Percentiles rank a stretch among this genome's conserved stretches.
Conservation (phyloP, 2,329 filamentous ascomycete genomes). For the Colletotrichum sp. region DNA sequence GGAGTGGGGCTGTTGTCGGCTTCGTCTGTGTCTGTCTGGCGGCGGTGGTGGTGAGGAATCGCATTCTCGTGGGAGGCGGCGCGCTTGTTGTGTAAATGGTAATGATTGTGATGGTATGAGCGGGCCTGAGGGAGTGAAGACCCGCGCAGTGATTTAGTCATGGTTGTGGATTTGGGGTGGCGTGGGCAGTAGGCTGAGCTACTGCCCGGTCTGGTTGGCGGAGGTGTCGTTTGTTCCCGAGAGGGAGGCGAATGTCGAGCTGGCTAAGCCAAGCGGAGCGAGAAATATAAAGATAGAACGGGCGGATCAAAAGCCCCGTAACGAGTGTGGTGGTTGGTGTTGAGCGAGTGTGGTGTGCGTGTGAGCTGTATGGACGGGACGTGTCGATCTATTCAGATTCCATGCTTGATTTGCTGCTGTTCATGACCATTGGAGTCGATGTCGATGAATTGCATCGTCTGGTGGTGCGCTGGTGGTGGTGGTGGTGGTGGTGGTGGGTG, state of each 20-base stretch:
- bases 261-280: not conserved
- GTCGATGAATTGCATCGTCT: slow-evolving; percentile 14
- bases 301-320: not conserved
- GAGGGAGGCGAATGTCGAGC: slow-evolving; percentile 16
- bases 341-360: not conserved
- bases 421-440: slow-evolving; percentile 1
- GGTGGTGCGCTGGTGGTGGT: not conserved
- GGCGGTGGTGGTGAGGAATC: slow-evolving; percentile 29
- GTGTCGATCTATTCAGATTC: slow-evolving; percentile 21
- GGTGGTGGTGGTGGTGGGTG: not conserved
- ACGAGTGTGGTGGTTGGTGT: slow-evolving; percentile 8
- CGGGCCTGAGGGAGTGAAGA: slow-evolving; percentile 56
- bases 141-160: slow-evolving; percentile 50
- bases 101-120: slow-evolving; percentile 35
- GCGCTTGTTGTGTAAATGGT: slow-evolving; percentile 31
- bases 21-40: slow-evolving; percentile 28
- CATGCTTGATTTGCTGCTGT: slow-evolving; percentile 18
- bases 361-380: not conserved
- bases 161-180: slow-evolving; percentile 42
- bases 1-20: slow-evolving; percentile 23
- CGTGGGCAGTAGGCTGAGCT: slow-evolving; percentile 19
- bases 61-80: slow-evolving; percentile 28
- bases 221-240: not conserved
- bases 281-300: slow-evolving; percentile 7
- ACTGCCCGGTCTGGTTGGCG: slow-evolving; percentile 3